Base-by-base conservation (phyloP, 2,329 filamentous ascomycete genomes). In the Trichoderma atroviride region DNA sequence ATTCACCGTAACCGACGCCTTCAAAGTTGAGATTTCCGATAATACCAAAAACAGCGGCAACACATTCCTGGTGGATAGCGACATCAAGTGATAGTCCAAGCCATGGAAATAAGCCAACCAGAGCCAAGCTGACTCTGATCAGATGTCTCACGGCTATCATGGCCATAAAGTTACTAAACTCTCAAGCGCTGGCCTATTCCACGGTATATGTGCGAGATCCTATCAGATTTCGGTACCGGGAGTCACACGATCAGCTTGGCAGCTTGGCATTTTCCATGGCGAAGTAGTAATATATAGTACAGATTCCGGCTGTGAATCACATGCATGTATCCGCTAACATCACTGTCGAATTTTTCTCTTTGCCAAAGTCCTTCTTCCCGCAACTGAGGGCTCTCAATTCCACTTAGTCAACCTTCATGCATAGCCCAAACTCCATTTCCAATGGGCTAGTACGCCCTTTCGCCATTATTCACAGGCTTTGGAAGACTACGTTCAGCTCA, bases 21-120 rank as follows among this genome's bases (percentile, higher is more conserved):
- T 43, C 62, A 24, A 65, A 65, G n/a, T 47, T 56, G 62, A 65
- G 62, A 24, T 37, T 19, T 11, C 62, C 62, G 16, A 65, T 5
- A 9, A 65, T 65, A 47, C 62, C 29, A 24, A 56, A 65, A 6
- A 65, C 33, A 33, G 62, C 24, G 13, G 62, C 56, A 57, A 65
- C 62, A 24, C 52, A 65, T 24, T 65, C 62, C 27, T 65, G 62
- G 9, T 65, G 10, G 19, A 57, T 22, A 27, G 19, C 19, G 13
- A 52, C 19, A n/a, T n/a, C 22, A 29, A n/a, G 43, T 2, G 62
- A 47, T 11, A 65, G 27, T 7, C 33, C 62, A 31, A 47, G 35
- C 56, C 52, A 65, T 13, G 52, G 11, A n/a, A 65, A 33, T n/a
- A 65, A n/a, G 52, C 62, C 24, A 10, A 65, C 24, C 22, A 57